Evolutionary conservation across 257 asterid genomes (phyloP), one percentile per base, ranked within the genome.

Genomic region (Leptodermis oblonga): DNA sequence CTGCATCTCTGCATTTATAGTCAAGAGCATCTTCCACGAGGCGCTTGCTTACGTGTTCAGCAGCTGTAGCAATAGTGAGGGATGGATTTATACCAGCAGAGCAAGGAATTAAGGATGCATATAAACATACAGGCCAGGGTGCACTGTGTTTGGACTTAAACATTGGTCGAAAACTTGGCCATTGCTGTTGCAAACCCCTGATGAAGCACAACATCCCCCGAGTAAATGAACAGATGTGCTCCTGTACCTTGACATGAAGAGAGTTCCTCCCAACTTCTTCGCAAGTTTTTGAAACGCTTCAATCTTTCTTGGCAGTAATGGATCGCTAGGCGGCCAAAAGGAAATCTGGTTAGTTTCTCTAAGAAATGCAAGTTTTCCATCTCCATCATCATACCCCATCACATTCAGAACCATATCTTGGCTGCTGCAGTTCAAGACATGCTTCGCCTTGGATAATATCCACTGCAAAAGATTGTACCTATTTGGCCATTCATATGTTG

Each of bases 71-170:
- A 26, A 81, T 69, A 20, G 91, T 83, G 31, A 83, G 86, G 45
- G 74, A 81, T 49, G 88, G 91, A 62, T 83, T 83, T 68, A 79
- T 48, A 45, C 88, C 88, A 60, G 81, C 74, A 9, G 88, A 83
- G 46, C 86, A 86, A 22, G 91, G 91, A 31, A 86, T 74, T 14
- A 86, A 51, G 33, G 91, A 86, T 41, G 84, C 86, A 64, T 86
- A 46, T 84, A 86, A 3, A 83, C 65, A 45, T 86, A 83, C 18
- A 86, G 84, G 33, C 88, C 88, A 5, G 71, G n/a, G 62, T 86
- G 82, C 13, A 69, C 73, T 26, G 73, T 23, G 11, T 18, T 53
- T 52, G 72, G 26, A 52, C 36, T 52, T 10, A 31, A n/a, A n/a
- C n/a, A n/a, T n/a, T 17, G 25, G 52, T 84, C 83, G 25, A 78